phyloP scores from a whole-genome alignment of 225 moss, liverwort and hornwort genomes.

The Pseudisothecium myosuroides region DNA sequence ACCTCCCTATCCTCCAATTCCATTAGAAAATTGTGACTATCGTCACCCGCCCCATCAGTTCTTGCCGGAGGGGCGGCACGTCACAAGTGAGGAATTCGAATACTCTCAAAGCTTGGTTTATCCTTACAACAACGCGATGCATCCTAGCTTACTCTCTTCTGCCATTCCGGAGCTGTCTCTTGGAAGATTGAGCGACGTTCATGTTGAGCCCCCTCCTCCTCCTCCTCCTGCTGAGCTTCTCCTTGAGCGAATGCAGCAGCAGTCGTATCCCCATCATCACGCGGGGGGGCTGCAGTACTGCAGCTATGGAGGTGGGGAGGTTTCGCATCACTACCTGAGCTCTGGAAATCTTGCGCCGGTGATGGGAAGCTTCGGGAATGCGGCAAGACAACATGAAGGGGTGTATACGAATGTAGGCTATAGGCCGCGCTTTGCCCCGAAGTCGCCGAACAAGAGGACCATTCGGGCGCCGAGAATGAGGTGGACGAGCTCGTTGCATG shows the following conservation, averaged over 20 bases:
- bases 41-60: neutral
- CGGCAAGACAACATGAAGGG: neutral
- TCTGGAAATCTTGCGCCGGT: neutral
- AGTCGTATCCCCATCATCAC: neutral
- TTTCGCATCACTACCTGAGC: neutral
- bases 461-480: constrained; percentile 81
- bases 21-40: neutral
- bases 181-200: constrained; percentile 2
- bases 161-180: constrained; percentile 19
- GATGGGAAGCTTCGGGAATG: neutral
- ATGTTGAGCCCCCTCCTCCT: neutral
- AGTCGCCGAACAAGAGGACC: constrained; percentile 55
- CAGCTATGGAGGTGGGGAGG: neutral
- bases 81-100: neutral
- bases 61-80: neutral
- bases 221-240: neutral
- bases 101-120: neutral
- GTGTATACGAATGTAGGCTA: constrained; percentile 11
- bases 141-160: neutral
- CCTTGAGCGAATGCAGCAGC: neutral
- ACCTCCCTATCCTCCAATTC: constrained; percentile 8
- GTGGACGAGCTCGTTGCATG: constrained; percentile 69
- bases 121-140: neutral
- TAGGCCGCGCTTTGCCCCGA: constrained; percentile 50
- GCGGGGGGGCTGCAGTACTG: neutral